Base-by-base conservation (phyloP, 2,329 filamentous ascomycete genomes). In the Alternaria brassicicola region DNA sequence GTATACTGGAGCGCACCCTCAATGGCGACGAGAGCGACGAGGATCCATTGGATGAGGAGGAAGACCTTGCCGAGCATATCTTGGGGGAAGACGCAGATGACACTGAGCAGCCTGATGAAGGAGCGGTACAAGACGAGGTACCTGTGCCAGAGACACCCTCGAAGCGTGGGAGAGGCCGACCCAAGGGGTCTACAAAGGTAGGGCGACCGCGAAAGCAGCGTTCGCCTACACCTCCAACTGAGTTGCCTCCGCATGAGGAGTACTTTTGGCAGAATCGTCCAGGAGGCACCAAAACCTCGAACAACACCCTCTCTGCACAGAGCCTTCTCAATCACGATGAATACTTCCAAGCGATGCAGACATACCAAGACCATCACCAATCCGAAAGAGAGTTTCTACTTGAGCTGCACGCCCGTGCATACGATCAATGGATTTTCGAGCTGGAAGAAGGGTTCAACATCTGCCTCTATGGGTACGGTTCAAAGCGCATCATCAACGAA, bases 251-350 rank as follows among this genome's bases (percentile, higher is more conserved):
- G 0, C 92, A 97, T 72, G 95, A 98, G 76, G 86, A 90, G 65
- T 99, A 96, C 80, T 98, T 99, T 76, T 91, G 89, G 72, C 92
- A 98, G 72, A 97, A 96, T 74, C 89, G 92, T 46, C 88, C 91
- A 0, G 93, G 92, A 2, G 85, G 88, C 4, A 83, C 87, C 42
- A 93, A 93, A 77, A 97, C 94, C 0, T 97, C 93, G 1, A 90
- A 91, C 73, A 95, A 95, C 65, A 96, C 88, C 0, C 82, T 98
- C 5, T 84, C 89, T 0, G 88, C 89, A 4, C 81, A 96, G 31
- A 82, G 86, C 4, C 82, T 97, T 10, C 86, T 98, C 55, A 93
- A 91, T 1, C 93, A 97, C 71, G 93, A 98, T 56, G 92, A 97
- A 73, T 99, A 95, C 78, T 96, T 96, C 68, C 83, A 86, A 42